Conservation (phyloP, 2,329 filamentous ascomycete genomes). For the Monosporascus sp. region DNA sequence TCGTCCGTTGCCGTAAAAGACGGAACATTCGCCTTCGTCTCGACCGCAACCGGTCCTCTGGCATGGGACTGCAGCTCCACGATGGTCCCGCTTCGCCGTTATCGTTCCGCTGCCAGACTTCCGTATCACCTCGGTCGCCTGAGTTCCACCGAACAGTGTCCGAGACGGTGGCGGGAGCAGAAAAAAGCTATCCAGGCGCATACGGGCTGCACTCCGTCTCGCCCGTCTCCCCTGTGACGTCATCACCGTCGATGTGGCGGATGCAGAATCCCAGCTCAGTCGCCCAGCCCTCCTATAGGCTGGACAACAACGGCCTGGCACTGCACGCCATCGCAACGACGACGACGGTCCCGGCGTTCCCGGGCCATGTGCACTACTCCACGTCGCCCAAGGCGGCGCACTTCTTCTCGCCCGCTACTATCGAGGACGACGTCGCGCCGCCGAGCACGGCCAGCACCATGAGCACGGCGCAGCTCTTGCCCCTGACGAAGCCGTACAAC, state of each 20-base stretch:
- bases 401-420: slow-evolving; percentile 16
- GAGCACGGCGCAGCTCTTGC: slow-evolving; percentile 26
- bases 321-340: slow-evolving; percentile 21
- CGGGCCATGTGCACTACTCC: slow-evolving; percentile 24
- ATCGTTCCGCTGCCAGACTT: slow-evolving; percentile 47
- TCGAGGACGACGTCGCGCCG: slow-evolving; percentile 20
- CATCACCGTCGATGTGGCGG: slow-evolving; percentile 4
- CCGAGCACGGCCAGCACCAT: slow-evolving; percentile 25
- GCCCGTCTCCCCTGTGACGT: slow-evolving; percentile 7
- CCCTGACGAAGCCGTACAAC: slow-evolving; percentile 22
- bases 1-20: slow-evolving; percentile 42
- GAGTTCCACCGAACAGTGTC: slow-evolving; percentile 26
- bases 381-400: slow-evolving; percentile 23
- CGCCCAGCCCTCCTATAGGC: slow-evolving; percentile 6
- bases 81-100: slow-evolving; percentile 39
- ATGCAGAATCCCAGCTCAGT: neutral
- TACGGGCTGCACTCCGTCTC: slow-evolving; percentile 17
- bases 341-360: slow-evolving; percentile 19
- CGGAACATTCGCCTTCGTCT: slow-evolving; percentile 30
- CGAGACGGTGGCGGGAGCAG: slow-evolving; percentile 21
- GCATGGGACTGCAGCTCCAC: slow-evolving; percentile 18
- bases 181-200: slow-evolving; percentile 17
- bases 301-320: slow-evolving; percentile 7
- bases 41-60: slow-evolving; percentile 13
- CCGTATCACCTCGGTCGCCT: slow-evolving; percentile 34